Base-by-base conservation (phyloP, 495 filamentous ascomycete species). In the Astrothelium subdiscretum region DNA sequence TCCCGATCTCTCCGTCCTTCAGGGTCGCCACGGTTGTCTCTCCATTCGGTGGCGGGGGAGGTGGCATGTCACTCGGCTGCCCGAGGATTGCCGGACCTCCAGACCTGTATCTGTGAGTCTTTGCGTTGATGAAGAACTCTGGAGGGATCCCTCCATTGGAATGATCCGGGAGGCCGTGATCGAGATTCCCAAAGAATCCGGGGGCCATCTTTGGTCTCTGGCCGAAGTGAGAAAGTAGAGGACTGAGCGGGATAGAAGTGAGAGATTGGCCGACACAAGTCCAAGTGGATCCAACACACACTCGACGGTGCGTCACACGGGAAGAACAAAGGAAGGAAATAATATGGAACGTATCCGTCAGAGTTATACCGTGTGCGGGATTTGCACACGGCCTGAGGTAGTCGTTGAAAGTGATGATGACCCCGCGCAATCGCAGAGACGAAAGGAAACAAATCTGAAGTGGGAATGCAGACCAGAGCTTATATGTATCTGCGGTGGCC, bases 1-100 rank as follows among this genome's bases (percentile, higher is more conserved):
- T 65, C n/a, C 63, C 63, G 11, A 59, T 31, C 31, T 63, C 62
- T 27, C 13, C 58, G 35, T 54, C 58, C 31, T 38, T 59, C 27
- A 59, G 1, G 27, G 18, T 22, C 4, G n/a, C 35, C 4, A 20
- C 6, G 24, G 3, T 35, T 35, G 5, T 35, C 8, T 59, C 32
- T 35, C 48, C 48, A 29, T 54, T 29, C 29, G 48, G 48, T 26
- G 24, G 48, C 3, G 48, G 22, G 5, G 24, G 3, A n/a, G 24
- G 48, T 8, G 24, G 12, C 48, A 54, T 54, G 2, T 29, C 48
- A 6, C 13, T 15, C 15, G 6, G 42, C 18, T 48, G 42, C 42
- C 42, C n/a, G n/a, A n/a, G n/a, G n/a, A n/a, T n/a, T n/a, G n/a
- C n/a, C n/a, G n/a, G n/a, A n/a, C n/a, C n/a, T n/a, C n/a, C n/a